Base-by-base conservation (phyloP, 2,329 filamentous ascomycete genomes). In the Talaromyces atroroseus region DNA sequence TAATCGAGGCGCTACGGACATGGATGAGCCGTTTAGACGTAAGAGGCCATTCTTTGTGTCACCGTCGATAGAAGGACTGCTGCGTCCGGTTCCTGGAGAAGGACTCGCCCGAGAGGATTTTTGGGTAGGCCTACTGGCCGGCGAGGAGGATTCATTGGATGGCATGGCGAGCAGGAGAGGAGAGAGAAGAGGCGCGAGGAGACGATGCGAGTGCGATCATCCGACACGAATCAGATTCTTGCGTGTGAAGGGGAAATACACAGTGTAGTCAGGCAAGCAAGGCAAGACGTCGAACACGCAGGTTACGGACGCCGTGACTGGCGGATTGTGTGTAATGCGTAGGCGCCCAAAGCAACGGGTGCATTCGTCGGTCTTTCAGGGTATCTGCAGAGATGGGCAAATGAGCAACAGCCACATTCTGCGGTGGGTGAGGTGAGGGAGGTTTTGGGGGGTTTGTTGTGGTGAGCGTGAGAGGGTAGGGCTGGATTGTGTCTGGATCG, bases 1-100 rank as follows among this genome's bases (percentile, higher is more conserved):
- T 54, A 69, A 58, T 59, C 66, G 71, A 55, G 70, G 69, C 54
- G 71, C 56, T 60, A 70, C 67, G 44, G 69, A 69, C 53, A 67
- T 61, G 57, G 65, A 57, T 65, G 64, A 38, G 58, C 36, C 57
- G 65, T 48, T 26, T 65, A 66, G 58, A 59, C 57, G 57, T 45
- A 52, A 65, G 61, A 65, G 59, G 58, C 62, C 47, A 60, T 71
- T 67, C 40, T 56, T 63, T 62, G 67, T 64, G 59, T 68, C 66
- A 58, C 58, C 60, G 52, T 70, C 67, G 56, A 59, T 64, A 58
- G 58, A 62, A 62, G 66, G 65, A 59, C 59, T 62, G 59, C 64
- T 65, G 62, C 64, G 66, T 46, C 47, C 55, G 8, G 53, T 46
- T n/a, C 44, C 53, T 29, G 53, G 20, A n/a, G 57, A 51, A 29